Percentiles rank a stretch among this genome's conserved stretches.
Evolutionary conservation across 306 rosid species (phyloP).

Genomic region (Abrus precatorius): DNA sequence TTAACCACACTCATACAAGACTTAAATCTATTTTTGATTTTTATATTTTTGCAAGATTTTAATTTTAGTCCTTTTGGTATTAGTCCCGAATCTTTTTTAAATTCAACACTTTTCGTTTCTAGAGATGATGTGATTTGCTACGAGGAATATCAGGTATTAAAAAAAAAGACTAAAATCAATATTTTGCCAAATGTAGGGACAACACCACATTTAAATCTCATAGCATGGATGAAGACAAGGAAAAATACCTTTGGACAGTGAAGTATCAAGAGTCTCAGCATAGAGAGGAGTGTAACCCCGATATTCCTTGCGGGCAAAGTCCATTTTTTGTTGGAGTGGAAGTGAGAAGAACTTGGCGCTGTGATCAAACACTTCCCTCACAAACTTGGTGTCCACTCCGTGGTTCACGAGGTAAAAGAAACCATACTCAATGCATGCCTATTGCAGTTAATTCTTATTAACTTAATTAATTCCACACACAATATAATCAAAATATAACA

Average conservation of each 20-base stretch:
- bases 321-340: slow-evolving; percentile 66
- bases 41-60: too few relatives aligned
- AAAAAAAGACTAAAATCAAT: too few relatives aligned
- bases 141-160: too few relatives aligned
- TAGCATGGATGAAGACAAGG: not conserved
- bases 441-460: not conserved
- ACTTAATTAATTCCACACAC: too few relatives aligned
- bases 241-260: slow-evolving; percentile 64
- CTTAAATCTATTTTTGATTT: too few relatives aligned
- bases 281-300: slow-evolving; percentile 85
- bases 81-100: too few relatives aligned
- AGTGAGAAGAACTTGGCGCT: slow-evolving; percentile 73
- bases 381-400: slow-evolving; percentile 67
- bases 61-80: too few relatives aligned
- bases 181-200: too few relatives aligned
- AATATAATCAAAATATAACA: not conserved
- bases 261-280: slow-evolving; percentile 69
- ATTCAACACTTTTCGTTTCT: too few relatives aligned
- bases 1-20: too few relatives aligned
- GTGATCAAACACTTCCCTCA: slow-evolving; percentile 54
- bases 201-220: too few relatives aligned
- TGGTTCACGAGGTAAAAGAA: slow-evolving; percentile 91
- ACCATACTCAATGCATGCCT: slow-evolving; percentile 83
- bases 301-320: slow-evolving; percentile 61
- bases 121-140: too few relatives aligned